These are phyloP conservation scores for Trametes coccinea DNA, from an alignment of 768 basidiomycete species.

Conservation along the genomic window DNA sequence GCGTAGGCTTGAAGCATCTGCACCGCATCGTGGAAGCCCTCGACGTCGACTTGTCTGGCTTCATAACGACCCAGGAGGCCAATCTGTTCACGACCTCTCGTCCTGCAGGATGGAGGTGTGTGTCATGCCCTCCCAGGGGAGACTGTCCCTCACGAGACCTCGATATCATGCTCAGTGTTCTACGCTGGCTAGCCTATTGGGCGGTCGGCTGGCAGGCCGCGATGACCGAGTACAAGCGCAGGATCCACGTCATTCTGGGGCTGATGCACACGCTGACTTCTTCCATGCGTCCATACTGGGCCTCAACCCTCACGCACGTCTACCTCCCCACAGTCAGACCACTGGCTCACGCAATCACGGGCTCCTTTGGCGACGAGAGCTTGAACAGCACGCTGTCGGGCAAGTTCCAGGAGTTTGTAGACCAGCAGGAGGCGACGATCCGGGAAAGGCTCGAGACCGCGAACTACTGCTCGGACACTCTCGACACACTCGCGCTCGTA, in stretches of 20 bases:
- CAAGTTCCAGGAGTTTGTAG: conserved; percentile 28
- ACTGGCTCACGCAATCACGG: not conserved
- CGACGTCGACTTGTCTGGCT: conserved; percentile 44
- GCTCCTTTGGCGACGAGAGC: not conserved
- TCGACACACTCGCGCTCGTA: conserved; percentile 32
- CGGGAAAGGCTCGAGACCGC: conserved; percentile 31
- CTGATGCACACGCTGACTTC: not conserved
- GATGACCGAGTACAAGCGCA: conserved; percentile 13
- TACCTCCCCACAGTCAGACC: not conserved
- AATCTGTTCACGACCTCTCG: conserved; percentile 34
- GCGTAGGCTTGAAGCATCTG: conserved; percentile 35
- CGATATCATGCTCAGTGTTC: conserved; percentile 23
- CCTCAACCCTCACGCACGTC: not conserved
- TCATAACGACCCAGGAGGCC: conserved; percentile 37
- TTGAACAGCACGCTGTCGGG: conserved; percentile 7
- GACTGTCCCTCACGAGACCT: conserved; percentile 10
- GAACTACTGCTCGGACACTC: conserved; percentile 34
- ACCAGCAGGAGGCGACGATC: conserved; percentile 29
- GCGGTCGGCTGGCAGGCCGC: conserved; percentile 32
- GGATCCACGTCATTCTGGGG: conserved; percentile 15
- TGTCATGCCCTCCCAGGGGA: not conserved
- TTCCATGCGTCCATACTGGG: not conserved
- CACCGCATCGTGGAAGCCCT: conserved; percentile 41
- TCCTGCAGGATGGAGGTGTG: conserved; percentile 36
- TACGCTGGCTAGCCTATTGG: conserved; percentile 37